Percentiles rank a stretch among this genome's conserved stretches.
phyloP scores from a whole-genome alignment of 306 rosid species.

The Fagus sylvatica region DNA sequence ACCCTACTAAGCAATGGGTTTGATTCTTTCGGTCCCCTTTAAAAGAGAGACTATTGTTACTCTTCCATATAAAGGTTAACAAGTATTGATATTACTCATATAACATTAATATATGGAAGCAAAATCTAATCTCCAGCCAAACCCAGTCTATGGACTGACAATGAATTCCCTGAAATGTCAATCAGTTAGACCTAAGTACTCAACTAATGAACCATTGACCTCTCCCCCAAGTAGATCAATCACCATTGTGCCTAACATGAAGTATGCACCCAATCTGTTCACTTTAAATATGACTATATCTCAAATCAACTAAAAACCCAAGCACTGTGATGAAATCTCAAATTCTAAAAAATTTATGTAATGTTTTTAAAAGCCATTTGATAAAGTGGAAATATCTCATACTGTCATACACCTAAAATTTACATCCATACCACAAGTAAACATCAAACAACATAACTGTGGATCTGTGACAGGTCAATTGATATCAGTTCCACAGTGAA shows the following conservation, averaged over 20 bases:
- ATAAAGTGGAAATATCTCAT: neutral
- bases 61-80: neutral
- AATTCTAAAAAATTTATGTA: neutral
- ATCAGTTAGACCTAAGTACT: neutral
- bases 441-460: constrained; percentile 1
- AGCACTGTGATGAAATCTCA: neutral
- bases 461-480: neutral
- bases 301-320: neutral
- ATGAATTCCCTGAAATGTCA: neutral
- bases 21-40: neutral
- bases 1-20: neutral
- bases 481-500: constrained; percentile 15
- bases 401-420: neutral
- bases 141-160: neutral
- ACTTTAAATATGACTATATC: neutral
- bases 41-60: too few relatives aligned
- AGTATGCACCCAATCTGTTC: neutral
- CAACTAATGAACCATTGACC: neutral
- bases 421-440: neutral
- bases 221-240: neutral
- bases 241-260: too few relatives aligned
- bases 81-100: neutral
- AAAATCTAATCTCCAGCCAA: neutral
- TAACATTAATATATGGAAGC: neutral
- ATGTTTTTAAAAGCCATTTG: neutral